Percentiles rank a stretch among this genome's conserved stretches.
Conservation (phyloP, 352 stramenopile species). For the Phytophthora tubulina region DNA sequence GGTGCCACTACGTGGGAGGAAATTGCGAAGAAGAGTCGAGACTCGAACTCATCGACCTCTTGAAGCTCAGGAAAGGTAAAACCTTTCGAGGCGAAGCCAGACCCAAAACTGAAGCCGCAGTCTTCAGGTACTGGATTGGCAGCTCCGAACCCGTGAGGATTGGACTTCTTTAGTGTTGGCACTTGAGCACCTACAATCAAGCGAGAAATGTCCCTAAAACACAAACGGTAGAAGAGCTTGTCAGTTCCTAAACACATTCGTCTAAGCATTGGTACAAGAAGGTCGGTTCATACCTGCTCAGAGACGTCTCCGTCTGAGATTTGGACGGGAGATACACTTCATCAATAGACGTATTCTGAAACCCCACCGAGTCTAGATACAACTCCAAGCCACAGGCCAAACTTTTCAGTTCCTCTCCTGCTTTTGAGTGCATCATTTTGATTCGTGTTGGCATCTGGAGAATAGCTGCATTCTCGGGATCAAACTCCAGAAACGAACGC, state of each 20-base stretch:
- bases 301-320: background rate
- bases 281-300: conserved; percentile 30
- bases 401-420: conserved; percentile 8
- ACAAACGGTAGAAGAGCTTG: background rate
- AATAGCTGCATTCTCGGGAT: conserved; percentile 20
- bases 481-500: conserved; percentile 31
- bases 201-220: conserved; percentile 23
- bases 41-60: conserved; percentile 32
- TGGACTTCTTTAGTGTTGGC: conserved; percentile 9
- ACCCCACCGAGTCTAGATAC: conserved; percentile 34
- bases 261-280: background rate
- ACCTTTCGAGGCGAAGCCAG: background rate
- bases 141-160: background rate
- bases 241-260: background rate
- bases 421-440: background rate
- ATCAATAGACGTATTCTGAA: conserved; percentile 36
- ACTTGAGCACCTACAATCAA: conserved; percentile 31
- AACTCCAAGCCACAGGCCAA: conserved; percentile 27
- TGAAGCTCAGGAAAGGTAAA: conserved; percentile 8
- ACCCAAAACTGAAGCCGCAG: background rate
- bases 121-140: background rate
- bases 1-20: conserved; percentile 34
- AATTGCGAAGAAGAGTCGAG: conserved; percentile 32
- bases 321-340: conserved; percentile 25
- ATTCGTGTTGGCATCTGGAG: conserved; percentile 9